phyloP scores from a whole-genome alignment of 208 protist genomes.

The Trypanosoma lewisi region DNA sequence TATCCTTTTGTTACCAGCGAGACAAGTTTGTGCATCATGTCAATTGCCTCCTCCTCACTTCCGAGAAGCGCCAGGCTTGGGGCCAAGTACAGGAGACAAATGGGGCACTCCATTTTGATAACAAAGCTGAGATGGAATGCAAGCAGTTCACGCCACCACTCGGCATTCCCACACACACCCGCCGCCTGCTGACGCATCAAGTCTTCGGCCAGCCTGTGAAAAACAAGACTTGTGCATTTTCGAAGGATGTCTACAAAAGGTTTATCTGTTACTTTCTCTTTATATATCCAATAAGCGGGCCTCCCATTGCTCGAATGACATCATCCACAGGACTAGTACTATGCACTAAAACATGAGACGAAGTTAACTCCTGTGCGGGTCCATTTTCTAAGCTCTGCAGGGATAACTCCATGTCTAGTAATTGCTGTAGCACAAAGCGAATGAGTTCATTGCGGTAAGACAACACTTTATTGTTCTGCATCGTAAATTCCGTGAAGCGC shows the following conservation, averaged over 20 bases:
- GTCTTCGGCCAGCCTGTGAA: conserved; percentile 54
- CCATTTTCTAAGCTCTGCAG: conserved; percentile 39
- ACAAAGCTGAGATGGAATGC: conserved; percentile 54
- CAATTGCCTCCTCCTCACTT: conserved; percentile 55
- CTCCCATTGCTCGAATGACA: background rate
- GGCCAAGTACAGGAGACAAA: conserved; percentile 62
- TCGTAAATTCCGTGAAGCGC: conserved; percentile 19
- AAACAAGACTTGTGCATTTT: conserved; percentile 55
- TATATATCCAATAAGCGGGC: background rate
- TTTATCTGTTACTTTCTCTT: conserved; percentile 17
- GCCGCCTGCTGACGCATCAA: conserved; percentile 54
- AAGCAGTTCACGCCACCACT: conserved; percentile 75
- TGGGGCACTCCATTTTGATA: conserved; percentile 42
- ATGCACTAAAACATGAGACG: background rate
- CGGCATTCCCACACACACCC: conserved; percentile 60
- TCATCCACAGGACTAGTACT: background rate
- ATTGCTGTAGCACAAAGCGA: conserved; percentile 54
- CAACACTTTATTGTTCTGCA: conserved; percentile 73
- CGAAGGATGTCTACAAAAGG: conserved; percentile 52
- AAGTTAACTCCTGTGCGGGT: background rate
- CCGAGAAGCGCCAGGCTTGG: conserved; percentile 63
- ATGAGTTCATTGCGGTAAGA: conserved; percentile 63
- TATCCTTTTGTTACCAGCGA: conserved; percentile 65
- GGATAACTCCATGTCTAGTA: conserved; percentile 65
- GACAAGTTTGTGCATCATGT: conserved; percentile 73